phyloP scores from a whole-genome alignment of 2,329 filamentous ascomycete genomes.

The Talaromyces sp. region DNA sequence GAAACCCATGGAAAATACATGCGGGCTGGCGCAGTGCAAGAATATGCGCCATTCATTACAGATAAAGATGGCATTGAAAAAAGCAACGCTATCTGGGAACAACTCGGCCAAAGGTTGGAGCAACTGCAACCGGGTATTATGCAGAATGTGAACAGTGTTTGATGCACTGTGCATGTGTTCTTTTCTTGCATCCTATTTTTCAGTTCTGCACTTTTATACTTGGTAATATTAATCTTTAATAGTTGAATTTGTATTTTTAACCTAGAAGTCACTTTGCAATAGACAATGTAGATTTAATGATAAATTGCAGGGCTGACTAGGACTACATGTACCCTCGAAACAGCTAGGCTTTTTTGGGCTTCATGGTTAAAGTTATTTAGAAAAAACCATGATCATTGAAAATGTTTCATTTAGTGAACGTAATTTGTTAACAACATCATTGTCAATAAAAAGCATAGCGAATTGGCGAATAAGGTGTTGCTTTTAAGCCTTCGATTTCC shows the following conservation, averaged over 20 bases:
- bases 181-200: no score
- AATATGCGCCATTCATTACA: neutral
- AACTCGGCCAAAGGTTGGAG: neutral
- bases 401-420: neutral
- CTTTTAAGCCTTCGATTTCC: neutral
- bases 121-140: neutral
- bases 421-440: neutral
- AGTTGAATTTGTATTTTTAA: neutral
- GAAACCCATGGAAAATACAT: constrained; percentile 1
- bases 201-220: neutral
- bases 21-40: neutral
- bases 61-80: neutral
- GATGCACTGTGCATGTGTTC: neutral
- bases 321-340: no score
- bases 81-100: neutral
- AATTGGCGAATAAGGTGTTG: neutral
- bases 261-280: neutral
- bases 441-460: neutral
- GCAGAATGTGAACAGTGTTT: neutral
- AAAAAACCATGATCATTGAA: neutral
- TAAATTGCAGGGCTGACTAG: neutral
- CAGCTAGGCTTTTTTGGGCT: no score
- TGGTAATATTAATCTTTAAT: neutral
- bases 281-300: neutral
- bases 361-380: neutral